A percentile compares a stretch with the other conserved stretches of the same genome.
These are phyloP conservation scores for Salvia hispanica DNA, from an alignment of 257 asterid species.

Conservation along the genomic window DNA sequence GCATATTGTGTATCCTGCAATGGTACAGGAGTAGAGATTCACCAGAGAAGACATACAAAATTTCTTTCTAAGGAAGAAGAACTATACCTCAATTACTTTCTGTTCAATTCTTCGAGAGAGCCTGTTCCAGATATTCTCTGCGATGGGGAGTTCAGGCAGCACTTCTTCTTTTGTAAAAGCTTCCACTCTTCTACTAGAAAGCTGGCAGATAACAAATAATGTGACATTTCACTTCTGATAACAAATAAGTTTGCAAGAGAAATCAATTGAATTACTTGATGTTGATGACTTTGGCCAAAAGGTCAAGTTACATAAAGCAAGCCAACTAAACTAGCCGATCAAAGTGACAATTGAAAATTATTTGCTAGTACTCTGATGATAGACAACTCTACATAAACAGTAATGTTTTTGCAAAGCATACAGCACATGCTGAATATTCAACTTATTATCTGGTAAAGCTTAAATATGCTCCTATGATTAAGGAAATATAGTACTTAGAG, in stretches of 20 bases:
- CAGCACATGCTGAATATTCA: constrained; percentile 11
- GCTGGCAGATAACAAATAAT: constrained; percentile 46
- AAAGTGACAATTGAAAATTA: not conserved
- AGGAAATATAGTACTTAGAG: constrained; percentile 3
- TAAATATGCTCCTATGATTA: constrained; percentile 1
- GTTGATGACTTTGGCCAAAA: constrained; percentile 12
- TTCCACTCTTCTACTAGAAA: constrained; percentile 84
- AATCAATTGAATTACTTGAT: constrained; percentile 17
- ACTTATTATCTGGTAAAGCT: not conserved
- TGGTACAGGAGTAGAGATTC: no score
- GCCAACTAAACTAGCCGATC: constrained; percentile 19
- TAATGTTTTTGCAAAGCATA: constrained; percentile 10
- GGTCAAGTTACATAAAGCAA: constrained; percentile 12
- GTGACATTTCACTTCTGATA: constrained; percentile 13
- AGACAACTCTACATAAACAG: constrained; percentile 2
- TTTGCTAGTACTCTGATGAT: constrained; percentile 10
- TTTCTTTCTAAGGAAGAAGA: constrained; percentile 17
- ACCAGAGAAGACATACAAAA: not conserved
- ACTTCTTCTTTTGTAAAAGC: constrained; percentile 44
- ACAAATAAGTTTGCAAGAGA: constrained; percentile 18
- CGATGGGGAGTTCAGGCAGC: constrained; percentile 49
- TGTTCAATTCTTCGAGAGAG: constrained; percentile 57
- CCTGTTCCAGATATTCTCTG: constrained; percentile 59
- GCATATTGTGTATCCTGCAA: no score
- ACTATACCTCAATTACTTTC: constrained; percentile 61